A percentile compares a stretch with the other conserved stretches of the same genome.
These are phyloP conservation scores for Truncatella angustata DNA, from an alignment of 2,329 filamentous ascomycete species.

Conservation along the genomic window DNA sequence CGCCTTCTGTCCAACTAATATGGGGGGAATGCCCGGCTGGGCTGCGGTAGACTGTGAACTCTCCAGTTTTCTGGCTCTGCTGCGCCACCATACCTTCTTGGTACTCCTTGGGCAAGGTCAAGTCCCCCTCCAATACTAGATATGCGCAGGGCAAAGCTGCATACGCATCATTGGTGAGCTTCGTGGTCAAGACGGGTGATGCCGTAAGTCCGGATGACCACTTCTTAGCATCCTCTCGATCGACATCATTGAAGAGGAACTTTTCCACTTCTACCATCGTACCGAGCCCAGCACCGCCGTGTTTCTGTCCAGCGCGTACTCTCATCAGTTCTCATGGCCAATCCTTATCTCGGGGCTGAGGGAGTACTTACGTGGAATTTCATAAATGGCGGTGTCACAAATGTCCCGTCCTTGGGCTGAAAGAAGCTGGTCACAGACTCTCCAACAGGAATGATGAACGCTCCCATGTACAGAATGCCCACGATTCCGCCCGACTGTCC, in stretches of 20 bases:
- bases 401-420: constrained; percentile 23
- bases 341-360: neutral
- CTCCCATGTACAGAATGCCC: constrained; percentile 27
- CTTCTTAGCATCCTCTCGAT: constrained; percentile 18
- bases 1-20: constrained; percentile 27
- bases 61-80: constrained; percentile 22
- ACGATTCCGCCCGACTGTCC: constrained; percentile 23
- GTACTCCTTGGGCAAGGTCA: constrained; percentile 26
- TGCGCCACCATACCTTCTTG: constrained; percentile 29
- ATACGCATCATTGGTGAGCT: constrained; percentile 30
- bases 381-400: constrained; percentile 23
- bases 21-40: constrained; percentile 29
- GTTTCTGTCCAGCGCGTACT: constrained; percentile 12
- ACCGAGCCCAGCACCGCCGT: constrained; percentile 17
- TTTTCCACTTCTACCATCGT: constrained; percentile 18
- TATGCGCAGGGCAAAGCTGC: constrained; percentile 30
- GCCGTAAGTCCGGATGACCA: constrained; percentile 25
- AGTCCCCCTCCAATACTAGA: constrained; percentile 27
- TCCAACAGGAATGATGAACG: constrained; percentile 28
- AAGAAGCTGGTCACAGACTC: constrained; percentile 30
- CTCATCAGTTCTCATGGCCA: neutral
- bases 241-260: constrained; percentile 26
- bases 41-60: constrained; percentile 24
- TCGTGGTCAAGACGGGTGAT: constrained; percentile 22
- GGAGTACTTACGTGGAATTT: constrained; percentile 24